Percentiles rank a stretch among this genome's conserved stretches.
Evolutionary conservation across 192 early-diverging fungal genomes (phyloP).

Genomic region (Powellomyces hirtus): DNA sequence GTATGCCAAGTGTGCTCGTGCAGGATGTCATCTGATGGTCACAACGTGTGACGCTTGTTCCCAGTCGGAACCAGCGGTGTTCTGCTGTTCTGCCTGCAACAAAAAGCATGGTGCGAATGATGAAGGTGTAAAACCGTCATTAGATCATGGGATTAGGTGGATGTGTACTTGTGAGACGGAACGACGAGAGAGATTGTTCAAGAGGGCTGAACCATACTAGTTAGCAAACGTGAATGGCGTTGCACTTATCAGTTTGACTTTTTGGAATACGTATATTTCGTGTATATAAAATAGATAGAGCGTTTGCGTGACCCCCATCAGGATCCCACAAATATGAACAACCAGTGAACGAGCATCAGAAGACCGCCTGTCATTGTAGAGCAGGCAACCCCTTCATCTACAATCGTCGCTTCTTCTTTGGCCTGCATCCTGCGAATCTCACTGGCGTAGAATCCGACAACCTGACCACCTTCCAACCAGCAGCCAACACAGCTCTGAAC

Average conservation of each 20-base stretch:
- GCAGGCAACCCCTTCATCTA: too few species aligned
- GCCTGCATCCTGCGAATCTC: constrained; percentile 87
- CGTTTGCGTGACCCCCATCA: too few species aligned
- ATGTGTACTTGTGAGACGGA: background rate
- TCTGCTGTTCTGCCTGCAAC: background rate
- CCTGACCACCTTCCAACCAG: constrained; percentile 74
- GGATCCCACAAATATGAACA: too few species aligned
- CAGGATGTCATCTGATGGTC: constrained; percentile 55
- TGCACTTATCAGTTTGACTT: too few species aligned
- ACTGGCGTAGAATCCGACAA: constrained; percentile 89
- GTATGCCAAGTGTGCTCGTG: constrained; percentile 50
- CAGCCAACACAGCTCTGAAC: constrained; percentile 76
- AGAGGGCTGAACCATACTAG: too few species aligned
- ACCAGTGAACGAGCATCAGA: too few species aligned
- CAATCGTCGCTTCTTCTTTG: constrained; percentile 83
- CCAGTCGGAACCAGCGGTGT: background rate
- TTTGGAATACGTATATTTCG: too few species aligned
- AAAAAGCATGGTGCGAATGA: background rate
- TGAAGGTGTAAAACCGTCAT: background rate
- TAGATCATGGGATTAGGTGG: background rate
- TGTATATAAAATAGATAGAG: too few species aligned
- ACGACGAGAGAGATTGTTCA: background rate
- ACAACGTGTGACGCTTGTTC: constrained; percentile 31
- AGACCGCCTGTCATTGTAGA: too few species aligned
- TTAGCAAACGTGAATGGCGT: too few species aligned